Conservation (phyloP, 768 basidiomycete species). For the Pseudohyphozyma bogoriensis region DNA sequence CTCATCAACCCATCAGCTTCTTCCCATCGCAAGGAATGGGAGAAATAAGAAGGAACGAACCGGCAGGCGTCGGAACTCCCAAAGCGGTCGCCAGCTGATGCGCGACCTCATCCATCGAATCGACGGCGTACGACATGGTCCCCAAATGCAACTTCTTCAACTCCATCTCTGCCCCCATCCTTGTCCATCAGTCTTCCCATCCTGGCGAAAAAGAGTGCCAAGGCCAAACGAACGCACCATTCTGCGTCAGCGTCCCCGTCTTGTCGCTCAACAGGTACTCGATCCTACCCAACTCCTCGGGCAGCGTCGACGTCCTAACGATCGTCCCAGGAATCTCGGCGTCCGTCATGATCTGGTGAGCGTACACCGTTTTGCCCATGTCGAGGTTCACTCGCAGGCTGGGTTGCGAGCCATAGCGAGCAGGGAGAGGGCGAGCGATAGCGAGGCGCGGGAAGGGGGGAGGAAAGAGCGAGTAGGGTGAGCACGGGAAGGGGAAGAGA, state of each 20-base stretch:
- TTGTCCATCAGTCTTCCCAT: background rate
- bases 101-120: conserved; percentile 98
- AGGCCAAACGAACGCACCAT: conserved; percentile 50
- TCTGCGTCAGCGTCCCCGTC: conserved; percentile 94
- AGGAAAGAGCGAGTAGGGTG: background rate
- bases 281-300: conserved; percentile 89
- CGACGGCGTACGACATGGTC: conserved; percentile 89
- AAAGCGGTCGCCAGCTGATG: conserved; percentile 83
- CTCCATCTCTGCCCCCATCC: conserved; percentile 70
- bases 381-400: conserved; percentile 98
- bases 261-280: conserved; percentile 95
- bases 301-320: conserved; percentile 91
- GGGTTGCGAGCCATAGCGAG: background rate
- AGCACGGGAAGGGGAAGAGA: background rate
- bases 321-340: conserved; percentile 86
- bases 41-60: conserved; percentile 41
- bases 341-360: conserved; percentile 88
- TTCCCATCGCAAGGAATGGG: background rate
- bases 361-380: conserved; percentile 99
- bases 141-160: conserved; percentile 99
- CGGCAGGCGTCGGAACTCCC: conserved; percentile 52
- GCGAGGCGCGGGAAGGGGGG: background rate
- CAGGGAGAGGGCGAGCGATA: background rate
- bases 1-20: background rate
- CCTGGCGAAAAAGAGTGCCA: conserved; percentile 2